Percentiles rank a stretch among this genome's conserved stretches.
Evolutionary conservation across 2,329 filamentous ascomycete species (phyloP).

Genomic region (Nigrospora osmanthi): DNA sequence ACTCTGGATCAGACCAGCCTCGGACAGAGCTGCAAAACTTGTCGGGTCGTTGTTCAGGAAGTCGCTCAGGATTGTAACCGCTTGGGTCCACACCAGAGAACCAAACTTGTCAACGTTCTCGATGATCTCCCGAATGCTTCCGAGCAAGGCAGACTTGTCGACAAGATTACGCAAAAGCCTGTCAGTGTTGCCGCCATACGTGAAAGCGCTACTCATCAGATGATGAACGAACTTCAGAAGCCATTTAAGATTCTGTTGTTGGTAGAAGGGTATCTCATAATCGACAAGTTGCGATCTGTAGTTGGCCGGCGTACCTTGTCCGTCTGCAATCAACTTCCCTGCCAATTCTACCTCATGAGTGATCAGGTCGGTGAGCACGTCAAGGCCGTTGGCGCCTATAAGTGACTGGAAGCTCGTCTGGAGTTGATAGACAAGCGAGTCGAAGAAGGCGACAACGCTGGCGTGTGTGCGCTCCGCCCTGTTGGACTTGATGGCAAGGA

Average conservation of each 20-base stretch:
- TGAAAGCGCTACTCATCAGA: conserved; percentile 73
- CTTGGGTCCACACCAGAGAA: conserved; percentile 91
- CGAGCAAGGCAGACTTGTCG: conserved; percentile 80
- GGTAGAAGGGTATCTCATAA: conserved; percentile 86
- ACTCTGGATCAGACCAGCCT: conserved; percentile 82
- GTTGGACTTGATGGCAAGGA: conserved; percentile 72
- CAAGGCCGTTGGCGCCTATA: conserved; percentile 74
- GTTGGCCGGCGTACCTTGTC: conserved; percentile 60
- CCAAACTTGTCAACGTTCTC: conserved; percentile 74
- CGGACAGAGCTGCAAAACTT: conserved; percentile 90
- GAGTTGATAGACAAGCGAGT: conserved; percentile 78
- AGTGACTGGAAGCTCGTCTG: conserved; percentile 79
- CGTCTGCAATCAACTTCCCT: conserved; percentile 55
- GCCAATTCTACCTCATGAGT: conserved; percentile 69
- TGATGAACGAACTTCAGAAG: conserved; percentile 94
- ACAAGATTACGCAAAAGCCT: conserved; percentile 86
- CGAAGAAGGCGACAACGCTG: conserved; percentile 78
- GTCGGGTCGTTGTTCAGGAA: conserved; percentile 99
- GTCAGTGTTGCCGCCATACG: conserved; percentile 73
- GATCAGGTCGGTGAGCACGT: conserved; percentile 82
- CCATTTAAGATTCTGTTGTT: conserved; percentile 90
- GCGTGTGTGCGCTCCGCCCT: conserved; percentile 80
- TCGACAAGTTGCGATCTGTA: conserved; percentile 80
- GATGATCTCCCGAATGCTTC: conserved; percentile 72
- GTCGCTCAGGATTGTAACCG: conserved; percentile 83